Evolutionary conservation across 2,329 filamentous ascomycete species (phyloP).

Genomic region (Pseudocercospora pini-densiflorae): DNA sequence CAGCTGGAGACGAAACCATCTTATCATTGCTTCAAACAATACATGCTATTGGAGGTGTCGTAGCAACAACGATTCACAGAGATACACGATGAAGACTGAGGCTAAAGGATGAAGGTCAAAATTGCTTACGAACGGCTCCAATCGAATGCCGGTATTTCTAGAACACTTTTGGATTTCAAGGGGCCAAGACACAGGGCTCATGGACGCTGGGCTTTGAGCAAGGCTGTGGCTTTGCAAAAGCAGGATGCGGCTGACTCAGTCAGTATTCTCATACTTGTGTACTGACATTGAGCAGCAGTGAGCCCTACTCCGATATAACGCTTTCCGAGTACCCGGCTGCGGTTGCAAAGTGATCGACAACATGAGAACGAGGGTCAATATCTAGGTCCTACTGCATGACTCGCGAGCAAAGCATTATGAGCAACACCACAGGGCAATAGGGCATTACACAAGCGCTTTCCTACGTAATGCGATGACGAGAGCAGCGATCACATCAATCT

Average conservation of each 20-base stretch:
- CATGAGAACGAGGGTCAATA: background rate
- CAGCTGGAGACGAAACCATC: background rate
- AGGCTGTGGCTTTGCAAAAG: background rate
- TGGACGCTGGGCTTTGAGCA: background rate
- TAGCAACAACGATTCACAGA: background rate
- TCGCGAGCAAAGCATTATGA: background rate
- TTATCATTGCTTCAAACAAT: background rate
- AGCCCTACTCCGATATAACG: background rate
- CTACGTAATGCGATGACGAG: background rate
- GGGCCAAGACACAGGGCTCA: background rate
- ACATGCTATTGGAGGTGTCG: background rate
- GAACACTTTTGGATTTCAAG: background rate
- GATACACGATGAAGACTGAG: background rate
- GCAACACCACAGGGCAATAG: background rate
- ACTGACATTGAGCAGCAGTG: background rate
- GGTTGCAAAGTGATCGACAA: too few relatives aligned
- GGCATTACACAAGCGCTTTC: background rate
- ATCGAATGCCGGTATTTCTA: background rate
- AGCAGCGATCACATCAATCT: background rate
- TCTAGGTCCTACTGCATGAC: background rate
- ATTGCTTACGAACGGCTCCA: background rate
- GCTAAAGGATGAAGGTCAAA: background rate
- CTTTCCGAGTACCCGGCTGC: background rate
- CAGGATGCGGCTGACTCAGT: background rate
- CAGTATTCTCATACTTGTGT: background rate